A percentile compares a stretch with the other conserved stretches of the same genome.
Evolutionary conservation across 2,329 filamentous ascomycete genomes (phyloP).

Genomic region (Lecanicillium sp.): DNA sequence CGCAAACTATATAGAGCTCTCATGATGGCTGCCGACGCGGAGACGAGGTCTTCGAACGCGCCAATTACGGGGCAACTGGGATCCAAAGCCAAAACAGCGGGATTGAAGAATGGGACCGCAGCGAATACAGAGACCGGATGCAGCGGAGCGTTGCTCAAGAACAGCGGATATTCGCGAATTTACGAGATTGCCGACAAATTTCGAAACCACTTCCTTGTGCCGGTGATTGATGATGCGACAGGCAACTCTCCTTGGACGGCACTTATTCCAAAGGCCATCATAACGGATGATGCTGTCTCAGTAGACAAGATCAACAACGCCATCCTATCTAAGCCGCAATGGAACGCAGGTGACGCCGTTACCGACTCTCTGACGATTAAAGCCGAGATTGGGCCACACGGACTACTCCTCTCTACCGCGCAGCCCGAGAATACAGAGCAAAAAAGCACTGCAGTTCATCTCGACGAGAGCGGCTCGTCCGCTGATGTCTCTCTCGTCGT

Average conservation of each 20-base stretch:
- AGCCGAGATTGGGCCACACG: slow-evolving; percentile 1
- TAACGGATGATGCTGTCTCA: neutral
- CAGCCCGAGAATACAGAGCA: neutral
- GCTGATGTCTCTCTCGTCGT: slow-evolving; percentile 2
- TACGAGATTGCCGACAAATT: slow-evolving; percentile 9
- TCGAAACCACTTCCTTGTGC: slow-evolving; percentile 1
- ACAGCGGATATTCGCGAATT: neutral
- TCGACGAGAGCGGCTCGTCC: slow-evolving; percentile 9
- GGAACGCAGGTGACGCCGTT: neutral
- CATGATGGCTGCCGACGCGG: slow-evolving; percentile 10
- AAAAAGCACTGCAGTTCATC: slow-evolving; percentile 4
- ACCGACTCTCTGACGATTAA: neutral
- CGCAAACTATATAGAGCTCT: neutral
- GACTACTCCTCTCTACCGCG: slow-evolving; percentile 3
- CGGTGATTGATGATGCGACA: neutral
- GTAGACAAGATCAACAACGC: slow-evolving; percentile 7
- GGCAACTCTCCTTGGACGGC: neutral
- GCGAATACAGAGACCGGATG: neutral
- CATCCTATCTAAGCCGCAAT: neutral
- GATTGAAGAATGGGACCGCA: neutral
- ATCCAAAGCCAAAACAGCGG: neutral
- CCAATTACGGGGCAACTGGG: neutral
- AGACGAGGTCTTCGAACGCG: neutral
- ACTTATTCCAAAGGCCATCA: neutral
- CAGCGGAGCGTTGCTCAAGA: neutral